Evolutionary conservation across 225 moss, liverwort and hornwort genomes (phyloP), one percentile per base, ranked within the genome.

Genomic region (Straminergon stramineum): DNA sequence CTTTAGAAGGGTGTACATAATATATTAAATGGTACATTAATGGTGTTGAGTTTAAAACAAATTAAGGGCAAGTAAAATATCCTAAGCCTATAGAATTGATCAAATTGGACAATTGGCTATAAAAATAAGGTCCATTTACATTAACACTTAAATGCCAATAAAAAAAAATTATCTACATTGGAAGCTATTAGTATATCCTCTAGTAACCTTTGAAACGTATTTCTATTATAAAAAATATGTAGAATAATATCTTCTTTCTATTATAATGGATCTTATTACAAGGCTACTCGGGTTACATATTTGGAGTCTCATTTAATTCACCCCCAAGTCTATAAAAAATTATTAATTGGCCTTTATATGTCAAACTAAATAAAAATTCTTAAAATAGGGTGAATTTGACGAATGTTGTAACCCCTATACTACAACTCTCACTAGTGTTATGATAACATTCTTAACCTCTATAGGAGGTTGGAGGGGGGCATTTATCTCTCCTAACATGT

Each of bases 391-490:
- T 80, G 11, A 27, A 57, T 87, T 30, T 86, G 39, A 63, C 20
- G 26, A 51, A 35, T 41, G 18, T 82, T 17, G 5, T 17, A 22
- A 30, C 17, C 4, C 10, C 3, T 27, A 11, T 1, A 18, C 7
- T 39, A 1, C 17, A 58, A 12, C 1, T 27, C 1, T 80, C 0
- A 0, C 27, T 26, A 39, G 17, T 28, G 27, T 12, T 27, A 27
- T n/a, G 0, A 17, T 14, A 37, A 79, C 26, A n/a, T 27, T 57
- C 0, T 57, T 26, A 56, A 26, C 9, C 0, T 34, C 16, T 0
- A 24, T 16, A 2, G 26, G 10, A 2, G 26, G 2, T 19, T 2
- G 0, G 0, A 16, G 7, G 6, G 28, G 5, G 1, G 2, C 1
- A 75, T 43, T 71, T 52, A 5, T 76, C 21, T 0, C 32, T 0